A percentile compares a stretch with the other conserved stretches of the same genome.
Evolutionary conservation across 768 basidiomycete genomes (phyloP).

Genomic region (Hebeloma cylindrosporum): DNA sequence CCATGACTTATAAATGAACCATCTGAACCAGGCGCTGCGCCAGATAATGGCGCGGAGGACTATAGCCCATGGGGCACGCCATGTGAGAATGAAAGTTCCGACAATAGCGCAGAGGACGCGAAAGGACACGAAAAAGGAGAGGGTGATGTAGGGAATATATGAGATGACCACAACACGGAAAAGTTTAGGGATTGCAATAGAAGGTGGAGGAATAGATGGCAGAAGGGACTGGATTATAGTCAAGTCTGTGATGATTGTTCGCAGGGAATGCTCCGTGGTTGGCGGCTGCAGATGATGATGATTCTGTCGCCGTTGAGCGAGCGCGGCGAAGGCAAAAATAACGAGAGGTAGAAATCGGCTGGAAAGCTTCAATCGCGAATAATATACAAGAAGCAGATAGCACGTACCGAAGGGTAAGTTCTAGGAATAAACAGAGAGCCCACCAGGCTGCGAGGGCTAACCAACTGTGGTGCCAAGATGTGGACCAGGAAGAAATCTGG

Average conservation of each 20-base stretch:
- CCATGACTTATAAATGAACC: constrained; percentile 53
- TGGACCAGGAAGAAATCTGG: constrained; percentile 59
- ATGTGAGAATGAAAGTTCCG: constrained; percentile 59
- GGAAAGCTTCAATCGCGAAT: constrained; percentile 4
- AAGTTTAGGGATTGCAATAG: constrained; percentile 34
- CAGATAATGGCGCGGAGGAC: constrained; percentile 55
- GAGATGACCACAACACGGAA: constrained; percentile 57
- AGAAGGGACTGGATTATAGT: constrained; percentile 60
- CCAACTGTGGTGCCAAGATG: constrained; percentile 60
- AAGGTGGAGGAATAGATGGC: constrained; percentile 39
- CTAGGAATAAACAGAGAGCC: constrained; percentile 65
- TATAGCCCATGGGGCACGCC: constrained; percentile 67
- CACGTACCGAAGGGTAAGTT: constrained; percentile 38
- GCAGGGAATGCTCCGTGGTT: constrained; percentile 20
- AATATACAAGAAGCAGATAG: constrained; percentile 12
- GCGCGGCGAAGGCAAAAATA: constrained; percentile 31
- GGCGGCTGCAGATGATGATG: constrained; percentile 9
- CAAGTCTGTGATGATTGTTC: constrained; percentile 57
- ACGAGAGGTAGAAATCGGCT: constrained; percentile 63
- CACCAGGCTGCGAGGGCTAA: constrained; percentile 76
- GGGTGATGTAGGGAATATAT: constrained; percentile 65
- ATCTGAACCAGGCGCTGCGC: constrained; percentile 68
- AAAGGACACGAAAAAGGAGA: constrained; percentile 62
- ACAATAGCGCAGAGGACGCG: constrained; percentile 58
- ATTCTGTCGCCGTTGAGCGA: constrained; percentile 15